These are phyloP conservation scores for Tetrahymena elliotti DNA, from an alignment of 73 alveolate species.

Conservation along the genomic window DNA sequence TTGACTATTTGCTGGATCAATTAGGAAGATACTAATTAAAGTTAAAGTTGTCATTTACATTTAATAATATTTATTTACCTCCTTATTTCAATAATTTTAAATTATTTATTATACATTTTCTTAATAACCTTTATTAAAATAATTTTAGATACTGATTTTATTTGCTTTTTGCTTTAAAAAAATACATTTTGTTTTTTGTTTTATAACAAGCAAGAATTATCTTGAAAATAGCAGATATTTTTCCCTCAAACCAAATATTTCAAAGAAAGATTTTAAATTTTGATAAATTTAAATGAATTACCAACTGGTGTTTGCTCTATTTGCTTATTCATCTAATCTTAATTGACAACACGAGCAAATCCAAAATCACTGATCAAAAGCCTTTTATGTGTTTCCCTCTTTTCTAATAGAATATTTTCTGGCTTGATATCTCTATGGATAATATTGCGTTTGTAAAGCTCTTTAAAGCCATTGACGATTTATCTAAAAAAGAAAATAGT, in stretches of 20 bases:
- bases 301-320: slow-evolving; percentile 1
- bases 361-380: not conserved
- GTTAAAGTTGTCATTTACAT: no score
- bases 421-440: not conserved
- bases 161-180: no score
- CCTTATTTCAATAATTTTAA: no score
- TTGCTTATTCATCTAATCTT: not conserved
- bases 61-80: no score
- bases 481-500: not conserved
- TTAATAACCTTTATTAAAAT: no score
- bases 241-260: no score
- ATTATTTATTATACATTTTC: no score
- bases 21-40: not conserved
- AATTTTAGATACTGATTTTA: no score
- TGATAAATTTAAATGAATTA: not conserved
- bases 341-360: not conserved
- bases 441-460: not conserved
- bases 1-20: not conserved
- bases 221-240: no score
- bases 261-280: no score
- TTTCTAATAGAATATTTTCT: not conserved
- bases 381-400: not conserved
- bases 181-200: no score
- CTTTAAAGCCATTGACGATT: not conserved
- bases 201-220: no score